phyloP scores from a whole-genome alignment of 768 basidiomycete species.

The Dictyophora rubrovolvata region DNA sequence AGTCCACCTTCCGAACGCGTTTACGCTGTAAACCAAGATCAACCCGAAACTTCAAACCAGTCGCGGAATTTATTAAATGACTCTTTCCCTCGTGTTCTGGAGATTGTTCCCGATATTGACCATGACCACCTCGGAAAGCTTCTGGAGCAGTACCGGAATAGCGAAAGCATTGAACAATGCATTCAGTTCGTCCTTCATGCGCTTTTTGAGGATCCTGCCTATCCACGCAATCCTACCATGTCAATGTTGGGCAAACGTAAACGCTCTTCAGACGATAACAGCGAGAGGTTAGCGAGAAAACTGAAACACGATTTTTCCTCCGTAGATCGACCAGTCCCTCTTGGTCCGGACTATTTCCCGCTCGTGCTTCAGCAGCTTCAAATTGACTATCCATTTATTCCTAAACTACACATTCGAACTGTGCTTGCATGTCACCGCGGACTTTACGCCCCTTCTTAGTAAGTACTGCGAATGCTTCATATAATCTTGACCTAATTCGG shows the following conservation, averaged over 20 bases:
- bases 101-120: conserved; percentile 63
- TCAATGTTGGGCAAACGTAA: conserved; percentile 32
- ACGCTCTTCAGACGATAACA: conserved; percentile 15
- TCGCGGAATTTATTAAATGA: conserved; percentile 11
- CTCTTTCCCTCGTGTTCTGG: conserved; percentile 43
- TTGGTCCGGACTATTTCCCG: conserved; percentile 37
- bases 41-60: not conserved
- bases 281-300: conserved; percentile 11
- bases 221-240: conserved; percentile 33
- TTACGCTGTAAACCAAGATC: not conserved
- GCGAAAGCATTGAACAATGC: conserved; percentile 25
- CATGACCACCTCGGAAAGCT: conserved; percentile 43
- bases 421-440: conserved; percentile 26
- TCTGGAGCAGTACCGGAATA: conserved; percentile 32
- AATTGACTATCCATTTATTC: conserved; percentile 47
- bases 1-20: not conserved
- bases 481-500: not conserved
- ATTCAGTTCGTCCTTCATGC: conserved; percentile 47
- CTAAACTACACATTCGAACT: conserved; percentile 43
- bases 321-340: conserved; percentile 32
- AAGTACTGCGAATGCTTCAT: conserved; percentile 20
- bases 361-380: conserved; percentile 48
- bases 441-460: conserved; percentile 60
- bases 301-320: conserved; percentile 39
- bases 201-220: conserved; percentile 51